Evolutionary conservation across 2,329 filamentous ascomycete species (phyloP).

Genomic region (Elsinoe batatas): DNA sequence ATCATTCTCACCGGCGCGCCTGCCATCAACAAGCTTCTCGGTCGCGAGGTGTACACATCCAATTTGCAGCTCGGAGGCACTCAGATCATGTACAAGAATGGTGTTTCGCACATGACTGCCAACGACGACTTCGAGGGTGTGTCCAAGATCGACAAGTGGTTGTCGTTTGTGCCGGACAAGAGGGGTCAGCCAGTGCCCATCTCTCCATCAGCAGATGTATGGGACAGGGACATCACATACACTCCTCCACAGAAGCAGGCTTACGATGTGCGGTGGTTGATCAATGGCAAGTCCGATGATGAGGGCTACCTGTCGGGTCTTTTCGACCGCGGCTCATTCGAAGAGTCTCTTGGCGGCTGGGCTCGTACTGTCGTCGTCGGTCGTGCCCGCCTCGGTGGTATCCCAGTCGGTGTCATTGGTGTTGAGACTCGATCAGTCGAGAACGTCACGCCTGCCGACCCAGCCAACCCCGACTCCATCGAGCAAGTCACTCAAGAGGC

Average conservation of each 20-base stretch:
- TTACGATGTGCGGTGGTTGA: constrained; percentile 91
- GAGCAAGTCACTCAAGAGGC: constrained; percentile 92
- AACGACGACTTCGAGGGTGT: constrained; percentile 97
- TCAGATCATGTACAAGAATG: constrained; percentile 99
- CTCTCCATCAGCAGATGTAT: constrained; percentile 70
- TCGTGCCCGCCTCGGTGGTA: constrained; percentile 90
- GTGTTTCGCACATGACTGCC: constrained; percentile 98
- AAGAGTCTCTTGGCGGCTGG: constrained; percentile 94
- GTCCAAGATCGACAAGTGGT: constrained; percentile 94
- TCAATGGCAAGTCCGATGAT: constrained; percentile 74
- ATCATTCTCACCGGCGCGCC: constrained; percentile 97
- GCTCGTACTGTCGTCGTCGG: constrained; percentile 93
- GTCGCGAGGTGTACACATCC: constrained; percentile 96
- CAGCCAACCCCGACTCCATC: constrained; percentile 95
- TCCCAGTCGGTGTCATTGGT: constrained; percentile 95
- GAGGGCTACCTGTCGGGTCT: constrained; percentile 82
- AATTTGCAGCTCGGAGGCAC: constrained; percentile 98
- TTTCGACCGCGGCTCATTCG: constrained; percentile 94
- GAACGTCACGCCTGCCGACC: constrained; percentile 92
- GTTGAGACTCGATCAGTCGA: constrained; percentile 94
- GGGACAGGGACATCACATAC: constrained; percentile 88
- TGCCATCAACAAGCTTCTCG: constrained; percentile 95
- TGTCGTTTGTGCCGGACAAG: constrained; percentile 94
- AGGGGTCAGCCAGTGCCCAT: constrained; percentile 90
- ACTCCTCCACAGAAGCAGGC: constrained; percentile 69